Conservation (phyloP, 1,139 yeast genomes). For the Groenewaldozyma sp. region DNA sequence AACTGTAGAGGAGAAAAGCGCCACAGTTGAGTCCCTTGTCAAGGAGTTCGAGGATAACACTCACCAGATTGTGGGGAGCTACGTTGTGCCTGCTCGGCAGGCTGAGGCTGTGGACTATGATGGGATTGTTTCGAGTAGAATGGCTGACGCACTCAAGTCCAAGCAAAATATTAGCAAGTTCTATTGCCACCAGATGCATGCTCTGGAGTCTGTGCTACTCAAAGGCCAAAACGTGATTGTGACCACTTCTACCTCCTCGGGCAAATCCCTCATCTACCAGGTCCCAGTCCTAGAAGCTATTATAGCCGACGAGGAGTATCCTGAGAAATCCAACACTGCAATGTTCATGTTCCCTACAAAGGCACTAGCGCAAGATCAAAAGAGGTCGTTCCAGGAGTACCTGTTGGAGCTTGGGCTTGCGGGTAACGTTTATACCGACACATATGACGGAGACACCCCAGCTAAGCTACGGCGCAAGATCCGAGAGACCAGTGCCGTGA, state of each 20-base stretch:
- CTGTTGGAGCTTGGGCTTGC: conserved; percentile 26
- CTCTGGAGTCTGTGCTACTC: conserved; percentile 46
- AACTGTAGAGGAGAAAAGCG: too few relatives aligned
- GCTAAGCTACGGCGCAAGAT: conserved; percentile 42
- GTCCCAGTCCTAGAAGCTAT: conserved; percentile 59
- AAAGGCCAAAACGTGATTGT: conserved; percentile 61
- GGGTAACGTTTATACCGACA: conserved; percentile 49
- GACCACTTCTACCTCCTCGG: conserved; percentile 91
- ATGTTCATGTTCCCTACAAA: conserved; percentile 91
- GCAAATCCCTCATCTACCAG: conserved; percentile 87
- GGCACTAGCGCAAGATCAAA: conserved; percentile 95
- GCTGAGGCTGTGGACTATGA: conserved; percentile 39
- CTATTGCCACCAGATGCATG: conserved; percentile 75
- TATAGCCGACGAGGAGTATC: conserved; percentile 35
- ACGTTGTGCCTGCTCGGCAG: conserved; percentile 35
- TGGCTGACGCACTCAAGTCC: conserved; percentile 41
- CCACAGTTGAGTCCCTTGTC: not conserved
- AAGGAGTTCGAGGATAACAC: conserved; percentile 31
- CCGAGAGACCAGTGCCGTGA: conserved; percentile 58
- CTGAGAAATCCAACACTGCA: conserved; percentile 43
- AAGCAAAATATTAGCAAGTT: conserved; percentile 39
- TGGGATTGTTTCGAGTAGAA: conserved; percentile 37
- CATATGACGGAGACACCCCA: conserved; percentile 92
- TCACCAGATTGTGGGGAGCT: conserved; percentile 48
- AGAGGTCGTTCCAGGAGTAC: conserved; percentile 60